Percentiles rank a stretch among this genome's conserved stretches.
These are phyloP conservation scores for Rhizopus stolonifer DNA, from an alignment of 371 early-diverging fungal species.

Conservation along the genomic window DNA sequence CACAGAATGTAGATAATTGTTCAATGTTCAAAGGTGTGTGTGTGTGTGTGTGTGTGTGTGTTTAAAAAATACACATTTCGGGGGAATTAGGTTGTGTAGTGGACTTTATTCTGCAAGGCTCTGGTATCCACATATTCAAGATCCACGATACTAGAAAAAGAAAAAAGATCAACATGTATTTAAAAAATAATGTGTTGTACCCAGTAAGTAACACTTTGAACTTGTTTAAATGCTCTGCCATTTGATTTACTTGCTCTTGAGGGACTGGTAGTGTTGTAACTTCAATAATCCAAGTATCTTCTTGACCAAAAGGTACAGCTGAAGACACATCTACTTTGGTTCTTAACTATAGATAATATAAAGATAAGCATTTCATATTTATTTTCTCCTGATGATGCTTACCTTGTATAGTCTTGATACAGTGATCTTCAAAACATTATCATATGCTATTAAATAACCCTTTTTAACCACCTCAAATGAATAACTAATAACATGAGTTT, in stretches of 20 bases:
- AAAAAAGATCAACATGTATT: neutral
- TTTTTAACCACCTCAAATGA: constrained; percentile 51
- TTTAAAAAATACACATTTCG: too few relatives aligned
- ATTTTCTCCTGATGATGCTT: constrained; percentile 5
- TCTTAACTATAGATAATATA: constrained; percentile 24
- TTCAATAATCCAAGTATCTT: constrained; percentile 49
- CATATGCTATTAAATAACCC: constrained; percentile 44
- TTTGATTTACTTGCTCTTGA: constrained; percentile 51
- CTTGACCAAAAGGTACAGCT: constrained; percentile 24
- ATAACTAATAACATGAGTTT: constrained; percentile 20
- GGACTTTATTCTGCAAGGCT: constrained; percentile 48
- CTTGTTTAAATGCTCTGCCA: constrained; percentile 46
- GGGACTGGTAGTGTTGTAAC: constrained; percentile 37
- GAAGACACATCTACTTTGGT: constrained; percentile 39
- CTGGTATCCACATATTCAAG: constrained; percentile 51
- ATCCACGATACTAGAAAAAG: constrained; percentile 35
- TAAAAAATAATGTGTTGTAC: constrained; percentile 19
- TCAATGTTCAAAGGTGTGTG: too few relatives aligned
- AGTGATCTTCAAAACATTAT: constrained; percentile 39
- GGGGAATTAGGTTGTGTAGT: constrained; percentile 27
- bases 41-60: too few relatives aligned
- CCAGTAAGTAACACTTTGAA: constrained; percentile 42
- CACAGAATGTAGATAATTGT: too few relatives aligned
- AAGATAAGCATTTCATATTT: neutral
- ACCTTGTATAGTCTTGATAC: constrained; percentile 46